Evolutionary conservation across 179 eudicot genomes (phyloP), one percentile per base, ranked within the genome.

Genomic region (Amaranthus tricolor): DNA sequence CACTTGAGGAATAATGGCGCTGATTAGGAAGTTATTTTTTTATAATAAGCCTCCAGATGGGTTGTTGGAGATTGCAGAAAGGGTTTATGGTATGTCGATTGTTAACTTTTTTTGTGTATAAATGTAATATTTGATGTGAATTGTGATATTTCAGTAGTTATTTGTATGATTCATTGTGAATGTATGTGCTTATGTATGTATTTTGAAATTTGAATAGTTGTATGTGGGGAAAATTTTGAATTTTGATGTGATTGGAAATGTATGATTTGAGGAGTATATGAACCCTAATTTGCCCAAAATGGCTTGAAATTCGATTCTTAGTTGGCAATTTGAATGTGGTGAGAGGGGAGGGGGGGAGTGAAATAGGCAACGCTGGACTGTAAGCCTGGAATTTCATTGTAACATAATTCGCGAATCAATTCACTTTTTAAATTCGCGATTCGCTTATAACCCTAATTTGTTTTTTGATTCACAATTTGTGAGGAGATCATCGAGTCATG

Each of bases 1-100:
- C 69, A 56, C 57, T 67, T 67, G 44, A 31, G 44, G 56, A 66
- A 58, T 63, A 71, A 92, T 92, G 97, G 92, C 91, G 31, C 73
- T 90, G n/a, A 86, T 89, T 47, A 80, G 86, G 70, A 91, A 82
- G 76, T 84, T 90, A 4, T 24, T 24, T 71, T 91, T 91, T 84
- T 88, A 84, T 57, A 77, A 88, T 78, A 93, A 93, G 74, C 96
- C 93, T 45, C 96, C 98, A 43, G 98, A 93, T 62, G 94, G 93
- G 73, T 85, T 93, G 74, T 78, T 93, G 61, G 98, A 93, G 88
- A 90, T 91, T 78, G 85, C 90, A 6, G 98, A 94, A 72, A 85
- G 97, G 80, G 93, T 94, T 74, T 91, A 82, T 78, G 98, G 98
- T 81, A 81, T 20, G 84, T 77, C 40, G 3, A 31, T 31, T 31